Conservation (phyloP, 352 stramenopile species). For the Saprolegnia diclina region DNA sequence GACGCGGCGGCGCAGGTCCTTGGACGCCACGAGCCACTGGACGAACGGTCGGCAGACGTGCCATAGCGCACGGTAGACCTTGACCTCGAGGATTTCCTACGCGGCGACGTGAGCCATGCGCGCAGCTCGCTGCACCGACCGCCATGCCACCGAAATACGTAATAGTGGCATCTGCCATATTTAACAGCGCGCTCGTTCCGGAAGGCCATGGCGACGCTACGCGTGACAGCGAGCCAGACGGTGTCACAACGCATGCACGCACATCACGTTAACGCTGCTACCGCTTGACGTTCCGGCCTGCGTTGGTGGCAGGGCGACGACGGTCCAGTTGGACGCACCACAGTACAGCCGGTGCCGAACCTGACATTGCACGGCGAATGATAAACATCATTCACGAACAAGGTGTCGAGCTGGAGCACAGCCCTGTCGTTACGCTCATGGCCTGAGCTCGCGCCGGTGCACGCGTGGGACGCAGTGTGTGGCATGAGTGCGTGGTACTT, state of each 20-base stretch:
- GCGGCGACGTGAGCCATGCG: not conserved
- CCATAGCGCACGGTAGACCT: slow-evolving; percentile 52
- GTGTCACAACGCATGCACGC: not conserved
- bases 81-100: slow-evolving; percentile 5
- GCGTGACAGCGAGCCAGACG: not conserved
- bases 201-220: too few species aligned
- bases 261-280: not conserved
- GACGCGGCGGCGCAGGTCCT: slow-evolving; percentile 42
- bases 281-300: too few species aligned
- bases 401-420: not conserved
- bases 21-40: slow-evolving; percentile 46
- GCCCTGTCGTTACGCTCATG: too few species aligned
- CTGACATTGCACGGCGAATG: too few species aligned
- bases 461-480: too few species aligned
- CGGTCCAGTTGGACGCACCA: too few species aligned
- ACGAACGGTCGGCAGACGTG: slow-evolving; percentile 44
- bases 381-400: too few species aligned
- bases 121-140: not conserved
- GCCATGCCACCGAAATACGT: not conserved
- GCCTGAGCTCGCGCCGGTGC: too few species aligned
- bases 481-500: too few species aligned
- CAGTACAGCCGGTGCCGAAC: too few species aligned
- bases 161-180: slow-evolving; percentile 5
- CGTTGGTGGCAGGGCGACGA: too few species aligned
- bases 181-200: too few species aligned